A percentile compares a stretch with the other conserved stretches of the same genome.
Conservation (phyloP, 163 green algal species). For the Scenedesmus sp. region DNA sequence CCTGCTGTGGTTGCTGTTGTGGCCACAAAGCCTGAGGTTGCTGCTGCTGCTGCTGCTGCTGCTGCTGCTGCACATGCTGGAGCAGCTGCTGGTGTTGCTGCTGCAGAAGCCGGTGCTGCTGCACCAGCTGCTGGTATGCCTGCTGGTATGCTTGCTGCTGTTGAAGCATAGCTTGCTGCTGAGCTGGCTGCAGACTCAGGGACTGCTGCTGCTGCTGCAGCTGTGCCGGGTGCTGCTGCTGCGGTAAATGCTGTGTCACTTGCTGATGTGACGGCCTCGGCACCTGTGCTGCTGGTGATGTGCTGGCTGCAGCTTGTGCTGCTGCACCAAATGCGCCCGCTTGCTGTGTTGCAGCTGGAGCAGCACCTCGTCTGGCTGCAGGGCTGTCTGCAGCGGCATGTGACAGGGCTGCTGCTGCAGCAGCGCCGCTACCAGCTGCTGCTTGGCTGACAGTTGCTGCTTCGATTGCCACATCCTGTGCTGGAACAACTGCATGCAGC, state of each 20-base stretch:
- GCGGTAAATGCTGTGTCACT: not conserved
- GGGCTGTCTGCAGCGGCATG: not conserved
- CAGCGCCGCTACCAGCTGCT: conserved; percentile 11
- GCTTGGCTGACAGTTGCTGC: not conserved
- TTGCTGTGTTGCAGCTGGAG: not conserved
- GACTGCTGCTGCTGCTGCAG: not conserved
- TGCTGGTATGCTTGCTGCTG: conserved; percentile 29
- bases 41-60: not conserved
- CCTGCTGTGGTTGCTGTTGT: conserved; percentile 16
- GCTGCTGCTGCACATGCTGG: conserved; percentile 7
- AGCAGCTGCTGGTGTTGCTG: conserved; percentile 12
- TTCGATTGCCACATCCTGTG: not conserved
- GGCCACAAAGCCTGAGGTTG: not conserved
- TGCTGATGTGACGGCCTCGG: not conserved
- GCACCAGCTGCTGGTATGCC: conserved; percentile 17
- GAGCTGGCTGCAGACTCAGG: not conserved
- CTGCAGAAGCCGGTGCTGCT: conserved; percentile 3
- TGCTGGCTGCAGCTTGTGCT: not conserved
- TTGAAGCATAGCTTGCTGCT: not conserved
- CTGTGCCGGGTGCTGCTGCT: not conserved
- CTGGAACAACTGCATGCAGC: not conserved
- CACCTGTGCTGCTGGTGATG: not conserved
- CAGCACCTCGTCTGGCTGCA: not conserved
- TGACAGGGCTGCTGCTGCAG: not conserved
- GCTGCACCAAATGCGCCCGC: not conserved